These are phyloP conservation scores for Solanum infundibuliforme DNA, from an alignment of 257 asterid genomes.

Conservation along the genomic window DNA sequence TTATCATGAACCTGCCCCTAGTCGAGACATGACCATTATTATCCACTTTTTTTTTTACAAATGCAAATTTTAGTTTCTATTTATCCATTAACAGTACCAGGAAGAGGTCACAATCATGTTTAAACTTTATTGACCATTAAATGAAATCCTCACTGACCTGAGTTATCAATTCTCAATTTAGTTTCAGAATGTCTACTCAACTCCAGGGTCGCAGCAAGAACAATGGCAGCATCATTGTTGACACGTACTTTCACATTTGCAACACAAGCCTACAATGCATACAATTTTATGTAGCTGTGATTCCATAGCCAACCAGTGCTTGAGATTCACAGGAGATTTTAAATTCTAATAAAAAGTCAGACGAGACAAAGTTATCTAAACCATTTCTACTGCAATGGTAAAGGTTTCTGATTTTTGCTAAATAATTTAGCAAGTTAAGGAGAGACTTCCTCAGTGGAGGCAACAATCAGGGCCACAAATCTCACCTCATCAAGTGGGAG, in stretches of 20 bases:
- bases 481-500: neutral
- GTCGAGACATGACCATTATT: neutral
- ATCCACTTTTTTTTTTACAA: neutral
- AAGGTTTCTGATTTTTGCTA: neutral
- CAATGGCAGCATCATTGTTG: slow-evolving; percentile 52
- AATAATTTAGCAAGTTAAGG: neutral
- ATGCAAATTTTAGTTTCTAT: neutral
- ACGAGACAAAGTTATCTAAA: neutral
- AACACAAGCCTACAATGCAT: slow-evolving; percentile 45
- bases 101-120: neutral
- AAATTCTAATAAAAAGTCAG: neutral
- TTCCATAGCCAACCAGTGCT: neutral
- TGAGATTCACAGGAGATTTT: neutral
- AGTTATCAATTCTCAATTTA: slow-evolving; percentile 30
- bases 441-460: neutral
- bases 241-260: slow-evolving; percentile 46
- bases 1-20: neutral
- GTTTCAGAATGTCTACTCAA: slow-evolving; percentile 39
- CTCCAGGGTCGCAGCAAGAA: slow-evolving; percentile 59
- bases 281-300: neutral
- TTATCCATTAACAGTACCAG: neutral
- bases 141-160: slow-evolving; percentile 34
- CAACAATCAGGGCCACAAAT: neutral
- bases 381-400: neutral
- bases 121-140: neutral